Evolutionary conservation across 768 basidiomycete genomes (phyloP).

Genomic region (Agrocybe chaxingu): DNA sequence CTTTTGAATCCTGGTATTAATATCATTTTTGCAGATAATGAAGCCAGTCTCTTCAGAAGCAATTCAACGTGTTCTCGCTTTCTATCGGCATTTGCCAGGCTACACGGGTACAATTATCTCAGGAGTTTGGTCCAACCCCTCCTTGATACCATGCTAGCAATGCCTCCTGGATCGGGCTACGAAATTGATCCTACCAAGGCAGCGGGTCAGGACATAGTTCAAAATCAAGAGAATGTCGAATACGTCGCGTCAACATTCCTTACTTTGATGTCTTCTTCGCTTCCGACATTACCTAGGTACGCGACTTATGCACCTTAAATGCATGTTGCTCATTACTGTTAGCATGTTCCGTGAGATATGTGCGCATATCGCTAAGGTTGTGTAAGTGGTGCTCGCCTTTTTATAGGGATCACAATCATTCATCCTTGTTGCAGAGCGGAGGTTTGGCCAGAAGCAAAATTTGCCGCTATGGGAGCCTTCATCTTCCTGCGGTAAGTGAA

Average conservation of each 20-base stretch:
- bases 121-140: slow-evolving; percentile 75
- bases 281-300: slow-evolving; percentile 71
- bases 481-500: slow-evolving; percentile 73
- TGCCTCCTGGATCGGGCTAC: slow-evolving; percentile 73
- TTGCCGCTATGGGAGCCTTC: slow-evolving; percentile 83
- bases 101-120: slow-evolving; percentile 93
- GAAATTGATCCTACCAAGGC: slow-evolving; percentile 72
- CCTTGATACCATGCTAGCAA: slow-evolving; percentile 66
- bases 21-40: slow-evolving; percentile 52
- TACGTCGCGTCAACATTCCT: slow-evolving; percentile 75
- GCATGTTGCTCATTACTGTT: slow-evolving; percentile 2
- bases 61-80: slow-evolving; percentile 89
- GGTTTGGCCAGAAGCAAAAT: slow-evolving; percentile 78
- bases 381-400: slow-evolving; percentile 46
- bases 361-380: slow-evolving; percentile 71
- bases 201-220: slow-evolving; percentile 53
- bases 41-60: slow-evolving; percentile 79
- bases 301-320: slow-evolving; percentile 18
- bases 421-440: slow-evolving; percentile 37
- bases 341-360: slow-evolving; percentile 86
- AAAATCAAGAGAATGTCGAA: slow-evolving; percentile 71
- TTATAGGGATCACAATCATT: background rate
- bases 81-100: slow-evolving; percentile 79
- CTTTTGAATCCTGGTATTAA: background rate
- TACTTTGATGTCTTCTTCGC: slow-evolving; percentile 67